Conservation (phyloP, 257 asterid species). For the Ajuga chamaepitys region DNA sequence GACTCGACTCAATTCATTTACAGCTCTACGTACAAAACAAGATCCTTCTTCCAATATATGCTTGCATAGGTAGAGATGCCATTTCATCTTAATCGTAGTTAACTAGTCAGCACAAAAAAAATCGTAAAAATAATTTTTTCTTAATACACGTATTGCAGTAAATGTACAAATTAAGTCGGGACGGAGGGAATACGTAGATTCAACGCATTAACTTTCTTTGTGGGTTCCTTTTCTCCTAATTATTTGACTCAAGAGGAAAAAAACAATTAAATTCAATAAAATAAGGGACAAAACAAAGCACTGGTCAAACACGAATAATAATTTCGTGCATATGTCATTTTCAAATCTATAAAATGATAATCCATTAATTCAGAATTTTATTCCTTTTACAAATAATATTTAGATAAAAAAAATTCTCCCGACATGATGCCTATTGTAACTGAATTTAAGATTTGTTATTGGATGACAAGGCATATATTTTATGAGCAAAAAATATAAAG, state of each 20-base stretch:
- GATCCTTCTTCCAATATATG: too few relatives aligned
- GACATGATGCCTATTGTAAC: conserved; percentile 13
- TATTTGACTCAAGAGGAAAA: background rate
- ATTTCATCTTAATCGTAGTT: too few relatives aligned
- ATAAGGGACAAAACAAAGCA: background rate
- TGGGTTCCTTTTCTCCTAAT: background rate
- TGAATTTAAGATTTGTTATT: conserved; percentile 18
- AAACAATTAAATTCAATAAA: background rate
- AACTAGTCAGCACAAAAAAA: too few relatives aligned
- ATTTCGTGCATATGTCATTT: background rate
- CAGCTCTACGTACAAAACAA: too few relatives aligned
- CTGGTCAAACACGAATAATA: background rate
- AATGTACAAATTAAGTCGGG: too few relatives aligned
- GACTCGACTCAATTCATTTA: too few relatives aligned
- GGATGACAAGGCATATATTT: conserved; percentile 8
- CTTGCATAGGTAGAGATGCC: too few relatives aligned
- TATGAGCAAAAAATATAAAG: background rate
- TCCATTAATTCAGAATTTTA: conserved; percentile 8
- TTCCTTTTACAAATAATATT: background rate
- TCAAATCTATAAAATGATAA: conserved; percentile 9
- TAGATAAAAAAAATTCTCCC: background rate
- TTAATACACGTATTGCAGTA: too few relatives aligned
- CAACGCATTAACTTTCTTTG: too few relatives aligned
- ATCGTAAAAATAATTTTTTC: too few relatives aligned
- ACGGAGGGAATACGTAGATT: too few relatives aligned